Conservation (phyloP, 2,329 filamentous ascomycete species). For the Exophiala alcalophila region DNA sequence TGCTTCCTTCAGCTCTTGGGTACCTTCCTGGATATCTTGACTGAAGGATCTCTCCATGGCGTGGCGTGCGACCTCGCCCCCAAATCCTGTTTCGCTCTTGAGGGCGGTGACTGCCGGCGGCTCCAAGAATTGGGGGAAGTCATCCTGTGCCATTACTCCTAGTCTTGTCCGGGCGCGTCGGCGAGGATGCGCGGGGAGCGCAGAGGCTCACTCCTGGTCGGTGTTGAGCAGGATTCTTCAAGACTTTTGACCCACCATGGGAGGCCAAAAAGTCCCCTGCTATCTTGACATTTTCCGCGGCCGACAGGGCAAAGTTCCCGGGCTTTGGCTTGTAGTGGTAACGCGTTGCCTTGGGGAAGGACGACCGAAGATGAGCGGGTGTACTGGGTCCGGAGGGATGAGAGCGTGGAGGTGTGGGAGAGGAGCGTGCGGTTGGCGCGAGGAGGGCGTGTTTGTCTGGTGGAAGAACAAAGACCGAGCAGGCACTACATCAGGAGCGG, state of each 20-base stretch:
- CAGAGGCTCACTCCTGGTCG: conserved; percentile 4
- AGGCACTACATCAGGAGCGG: conserved; percentile 11
- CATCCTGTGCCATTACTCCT: conserved; percentile 43
- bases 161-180: not conserved
- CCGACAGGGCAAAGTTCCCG: not conserved
- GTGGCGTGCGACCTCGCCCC: conserved; percentile 21
- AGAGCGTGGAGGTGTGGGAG: conserved; percentile 1
- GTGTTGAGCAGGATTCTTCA: conserved; percentile 17
- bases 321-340: conserved; percentile 6
- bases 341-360: conserved; percentile 2
- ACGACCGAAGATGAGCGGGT: not conserved
- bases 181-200: not conserved
- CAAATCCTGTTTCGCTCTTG: conserved; percentile 43
- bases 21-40: conserved; percentile 86
- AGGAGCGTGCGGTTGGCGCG: not conserved
- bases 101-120: conserved; percentile 45
- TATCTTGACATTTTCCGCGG: conserved; percentile 29
- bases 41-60: conserved; percentile 65
- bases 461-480: conserved; percentile 10
- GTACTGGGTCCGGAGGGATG: conserved; percentile 3
- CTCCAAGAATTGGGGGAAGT: conserved; percentile 40
- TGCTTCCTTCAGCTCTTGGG: conserved; percentile 89
- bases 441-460: conserved; percentile 8
- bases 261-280: conserved; percentile 21
- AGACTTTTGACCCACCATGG: conserved; percentile 25